Evolutionary conservation across 495 filamentous ascomycete genomes (phyloP).

Genomic region (Monascus purpureus): DNA sequence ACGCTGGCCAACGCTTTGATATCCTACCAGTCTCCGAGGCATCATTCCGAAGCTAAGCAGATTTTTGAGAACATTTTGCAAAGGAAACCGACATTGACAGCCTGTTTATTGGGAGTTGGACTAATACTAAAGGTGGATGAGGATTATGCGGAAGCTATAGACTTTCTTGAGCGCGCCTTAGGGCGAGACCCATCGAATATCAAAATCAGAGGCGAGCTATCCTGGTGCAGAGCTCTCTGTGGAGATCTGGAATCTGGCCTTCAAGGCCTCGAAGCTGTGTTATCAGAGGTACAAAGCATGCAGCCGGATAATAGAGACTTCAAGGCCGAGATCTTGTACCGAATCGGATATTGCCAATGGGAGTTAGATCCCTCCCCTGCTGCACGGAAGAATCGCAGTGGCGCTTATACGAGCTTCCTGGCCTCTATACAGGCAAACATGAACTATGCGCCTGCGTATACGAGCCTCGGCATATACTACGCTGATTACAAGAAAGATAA

Average conservation of each 20-base stretch:
- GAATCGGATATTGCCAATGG: slow-evolving; percentile 84
- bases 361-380: slow-evolving; percentile 54
- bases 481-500: slow-evolving; percentile 81
- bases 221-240: slow-evolving; percentile 79
- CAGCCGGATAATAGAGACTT: slow-evolving; percentile 53
- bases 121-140: slow-evolving; percentile 86
- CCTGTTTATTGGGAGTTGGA: slow-evolving; percentile 78
- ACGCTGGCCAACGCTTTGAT: slow-evolving; percentile 72
- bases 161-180: slow-evolving; percentile 63
- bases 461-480: slow-evolving; percentile 88
- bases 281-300: slow-evolving; percentile 40
- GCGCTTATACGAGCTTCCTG: slow-evolving; percentile 73
- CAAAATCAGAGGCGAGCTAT: slow-evolving; percentile 65
- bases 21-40: slow-evolving; percentile 72
- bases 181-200: slow-evolving; percentile 55
- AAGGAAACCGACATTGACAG: slow-evolving; percentile 55
- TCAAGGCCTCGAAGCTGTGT: slow-evolving; percentile 52
- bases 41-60: slow-evolving; percentile 72
- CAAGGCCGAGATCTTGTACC: slow-evolving; percentile 69
- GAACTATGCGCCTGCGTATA: slow-evolving; percentile 87
- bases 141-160: slow-evolving; percentile 63
- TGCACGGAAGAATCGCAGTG: slow-evolving; percentile 59
- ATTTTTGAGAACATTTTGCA: slow-evolving; percentile 70
- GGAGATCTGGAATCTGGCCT: slow-evolving; percentile 54
- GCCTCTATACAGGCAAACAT: slow-evolving; percentile 73